Conservation (phyloP, 345 rosid genomes). For the Rhodomyrtus tomentosa region DNA sequence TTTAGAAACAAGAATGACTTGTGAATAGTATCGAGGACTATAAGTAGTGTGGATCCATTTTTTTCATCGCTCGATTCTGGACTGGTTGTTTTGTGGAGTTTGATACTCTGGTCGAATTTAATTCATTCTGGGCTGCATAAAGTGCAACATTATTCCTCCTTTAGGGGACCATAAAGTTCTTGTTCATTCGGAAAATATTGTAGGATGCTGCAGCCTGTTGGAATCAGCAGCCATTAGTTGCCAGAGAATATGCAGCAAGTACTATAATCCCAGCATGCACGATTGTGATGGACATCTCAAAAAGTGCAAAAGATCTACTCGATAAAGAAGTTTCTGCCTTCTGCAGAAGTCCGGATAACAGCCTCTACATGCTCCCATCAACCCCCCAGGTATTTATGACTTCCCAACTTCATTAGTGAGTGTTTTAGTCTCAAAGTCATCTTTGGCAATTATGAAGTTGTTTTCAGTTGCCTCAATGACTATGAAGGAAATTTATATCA, state of each 20-base stretch:
- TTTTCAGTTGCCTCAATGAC: neutral
- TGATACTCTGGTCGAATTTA: neutral
- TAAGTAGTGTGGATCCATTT: neutral
- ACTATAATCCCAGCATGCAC: conserved; percentile 77
- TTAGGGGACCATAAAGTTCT: neutral
- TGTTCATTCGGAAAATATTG: conserved; percentile 1
- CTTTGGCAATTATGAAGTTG: neutral
- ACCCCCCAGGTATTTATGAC: conserved; percentile 58
- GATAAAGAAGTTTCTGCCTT: conserved; percentile 81
- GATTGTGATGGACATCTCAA: conserved; percentile 60
- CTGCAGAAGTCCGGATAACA: conserved; percentile 76
- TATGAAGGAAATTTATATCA: neutral
- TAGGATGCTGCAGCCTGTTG: conserved; percentile 84
- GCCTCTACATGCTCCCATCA: conserved; percentile 85
- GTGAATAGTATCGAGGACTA: neutral
- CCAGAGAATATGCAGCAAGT: conserved; percentile 77
- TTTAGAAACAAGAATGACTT: neutral
- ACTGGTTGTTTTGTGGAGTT: neutral
- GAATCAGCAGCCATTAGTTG: conserved; percentile 82
- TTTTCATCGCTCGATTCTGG: neutral
- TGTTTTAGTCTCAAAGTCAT: neutral
- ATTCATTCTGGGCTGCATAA: neutral
- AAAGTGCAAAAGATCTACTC: conserved; percentile 63
- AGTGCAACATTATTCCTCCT: neutral
- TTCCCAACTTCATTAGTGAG: neutral